Base-by-base conservation (phyloP, 305 asterid genomes). In the Andrographis paniculata region DNA sequence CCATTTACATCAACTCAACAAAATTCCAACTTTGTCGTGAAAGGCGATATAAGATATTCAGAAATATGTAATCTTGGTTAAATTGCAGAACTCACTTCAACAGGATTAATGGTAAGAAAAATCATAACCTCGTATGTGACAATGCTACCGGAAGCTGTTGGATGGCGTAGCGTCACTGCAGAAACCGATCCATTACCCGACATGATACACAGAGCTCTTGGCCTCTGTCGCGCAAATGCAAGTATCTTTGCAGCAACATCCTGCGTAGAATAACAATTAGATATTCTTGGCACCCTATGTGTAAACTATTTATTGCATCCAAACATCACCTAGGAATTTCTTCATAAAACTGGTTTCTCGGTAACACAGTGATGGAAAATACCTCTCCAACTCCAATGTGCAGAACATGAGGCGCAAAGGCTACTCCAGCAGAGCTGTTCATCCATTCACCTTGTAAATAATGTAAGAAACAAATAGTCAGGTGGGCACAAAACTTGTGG, bases 151-250 rank as follows among this genome's bases (percentile, higher is more conserved):
- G 94, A 73, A 67, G 65, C 56, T 37, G 87, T 65, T 45, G 93
- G 88, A 51, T 84, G 95, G 30, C 93, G 80, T 47, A 91, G 57
- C 8, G 89, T 79, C 42, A 91, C 65, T 2, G 70, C 71, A 55
- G 96, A 87, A 59, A 91, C 89, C 10, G 93, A 61, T 19, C 96
- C 96, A 56, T 59, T 87, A 47, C 87, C 96, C 20, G 99, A 83
- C 66, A 91, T 63, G 43, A 91, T 61, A 69, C 99, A 87, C 63
- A 91, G 66, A 48, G 96, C 96, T 72, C 99, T 78, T 5, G 82
- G 85, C 73, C 92, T 75, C 69, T 80, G 95, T 55, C 87, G 93
- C 2, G 99, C 95, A 72, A 91, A 91, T 48, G 94, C 74, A 65
- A 87, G 55, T 65, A 87, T 60, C 63, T 80, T 91, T 24, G 76